Base-by-base conservation (phyloP, 306 rosid genomes). In the Phaseolus lunatus region DNA sequence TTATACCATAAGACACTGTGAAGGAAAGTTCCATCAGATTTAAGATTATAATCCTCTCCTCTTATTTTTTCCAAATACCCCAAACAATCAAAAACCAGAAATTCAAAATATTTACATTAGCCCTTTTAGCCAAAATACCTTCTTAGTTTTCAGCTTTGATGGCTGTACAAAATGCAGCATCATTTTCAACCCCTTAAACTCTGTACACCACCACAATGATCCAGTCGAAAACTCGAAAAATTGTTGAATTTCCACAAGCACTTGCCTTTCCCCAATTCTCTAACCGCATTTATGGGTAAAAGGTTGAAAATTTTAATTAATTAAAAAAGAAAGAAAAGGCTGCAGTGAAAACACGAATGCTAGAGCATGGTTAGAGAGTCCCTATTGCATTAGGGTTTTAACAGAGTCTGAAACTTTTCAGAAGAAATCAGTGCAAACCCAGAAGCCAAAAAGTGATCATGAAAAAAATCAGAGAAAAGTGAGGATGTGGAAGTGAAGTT, bases 81-180 rank as follows among this genome's bases (percentile, higher is more conserved):
- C 56, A 77, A 50, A 52, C 56, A 37, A 11, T 41, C 56, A 29
- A 57, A n/a, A 24, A n/a, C 70, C 35, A 68, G 44, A 72, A 59
- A 67, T 26, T 16, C 27, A 53, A 24, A 63, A 11, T 9, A 59
- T 22, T 13, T 4, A 48, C 2, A 13, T 27, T 10, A 50, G 7
- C 35, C 5, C 52, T 2, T 27, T 9, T 11, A 27, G 37, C n/a
- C 54, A 37, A 62, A 57, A 15, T 79, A 90, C 96, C 97, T 83
- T 82, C 76, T 84, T 92, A 20, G 97, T 92, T 83, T 76, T 92
- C 44, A 89, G 85, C 80, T 90, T 89, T 12, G 90, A 84, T n/a
- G 90, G 92, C 74, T 80, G 84, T 58, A 18, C 81, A 80, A 77
- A 90, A 33, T 85, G 89, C 54, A 92, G 86, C 96, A 92, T 78